These are phyloP conservation scores for Hypomyces rosellus DNA, from an alignment of 2,329 filamentous ascomycete species.

Conservation along the genomic window DNA sequence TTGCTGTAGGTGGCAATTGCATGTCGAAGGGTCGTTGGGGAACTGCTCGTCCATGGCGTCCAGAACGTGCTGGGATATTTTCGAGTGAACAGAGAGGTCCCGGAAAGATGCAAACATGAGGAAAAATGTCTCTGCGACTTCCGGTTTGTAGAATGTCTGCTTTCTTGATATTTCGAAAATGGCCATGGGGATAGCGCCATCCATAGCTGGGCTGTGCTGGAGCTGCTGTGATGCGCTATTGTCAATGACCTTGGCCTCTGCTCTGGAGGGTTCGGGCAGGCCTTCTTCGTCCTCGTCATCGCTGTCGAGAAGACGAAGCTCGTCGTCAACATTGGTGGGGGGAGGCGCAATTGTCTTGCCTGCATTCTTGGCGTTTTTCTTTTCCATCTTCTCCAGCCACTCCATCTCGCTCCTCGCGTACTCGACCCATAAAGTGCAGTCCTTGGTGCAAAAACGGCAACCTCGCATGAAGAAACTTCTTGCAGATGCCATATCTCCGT, in stretches of 20 bases:
- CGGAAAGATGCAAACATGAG: slow-evolving; percentile 68
- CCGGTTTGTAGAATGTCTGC: slow-evolving; percentile 62
- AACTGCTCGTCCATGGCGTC: slow-evolving; percentile 54
- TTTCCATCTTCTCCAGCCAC: slow-evolving; percentile 76
- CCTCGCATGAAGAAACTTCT: slow-evolving; percentile 83
- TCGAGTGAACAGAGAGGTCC: slow-evolving; percentile 55
- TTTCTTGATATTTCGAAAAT: slow-evolving; percentile 84
- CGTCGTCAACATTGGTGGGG: slow-evolving; percentile 42
- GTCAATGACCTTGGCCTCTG: slow-evolving; percentile 38
- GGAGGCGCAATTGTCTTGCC: slow-evolving; percentile 26
- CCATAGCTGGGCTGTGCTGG: slow-evolving; percentile 73
- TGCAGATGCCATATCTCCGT: slow-evolving; percentile 82
- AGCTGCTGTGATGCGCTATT: slow-evolving; percentile 45
- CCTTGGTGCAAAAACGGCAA: slow-evolving; percentile 77
- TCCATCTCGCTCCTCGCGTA: slow-evolving; percentile 90
- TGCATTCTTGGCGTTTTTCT: slow-evolving; percentile 53
- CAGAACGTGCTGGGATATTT: slow-evolving; percentile 68
- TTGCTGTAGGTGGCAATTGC: slow-evolving; percentile 65
- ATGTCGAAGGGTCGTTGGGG: slow-evolving; percentile 56
- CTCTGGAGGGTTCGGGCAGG: slow-evolving; percentile 39
- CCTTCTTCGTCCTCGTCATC: slow-evolving; percentile 37
- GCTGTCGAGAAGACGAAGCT: slow-evolving; percentile 36
- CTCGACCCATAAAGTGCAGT: slow-evolving; percentile 74
- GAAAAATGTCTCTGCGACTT: slow-evolving; percentile 71
- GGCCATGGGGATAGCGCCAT: slow-evolving; percentile 87